Evolutionary conservation across 176 grass and related monocot genomes (phyloP).

Genomic region (Urochloa ruziziensis): DNA sequence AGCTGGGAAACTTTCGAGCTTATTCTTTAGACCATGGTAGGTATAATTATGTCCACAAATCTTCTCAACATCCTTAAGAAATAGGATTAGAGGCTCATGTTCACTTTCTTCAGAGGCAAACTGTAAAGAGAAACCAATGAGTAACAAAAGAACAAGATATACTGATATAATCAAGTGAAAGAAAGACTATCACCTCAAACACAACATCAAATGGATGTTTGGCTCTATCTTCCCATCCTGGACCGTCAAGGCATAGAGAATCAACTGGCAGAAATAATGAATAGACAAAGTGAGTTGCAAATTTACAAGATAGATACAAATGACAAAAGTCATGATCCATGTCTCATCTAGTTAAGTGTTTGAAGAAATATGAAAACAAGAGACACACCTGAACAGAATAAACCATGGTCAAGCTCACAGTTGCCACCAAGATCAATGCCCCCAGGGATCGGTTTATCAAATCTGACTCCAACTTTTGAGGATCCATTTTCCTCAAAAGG

Average conservation of each 20-base stretch:
- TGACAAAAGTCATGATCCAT: constrained; percentile 15
- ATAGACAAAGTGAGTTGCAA: constrained; percentile 17
- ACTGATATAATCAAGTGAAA: constrained; percentile 5
- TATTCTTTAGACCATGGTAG: constrained; percentile 69
- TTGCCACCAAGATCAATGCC: constrained; percentile 93
- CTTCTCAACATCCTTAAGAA: constrained; percentile 89
- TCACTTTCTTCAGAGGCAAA: constrained; percentile 75
- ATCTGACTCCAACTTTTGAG: constrained; percentile 94
- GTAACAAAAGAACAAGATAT: constrained; percentile 22
- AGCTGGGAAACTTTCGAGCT: constrained; percentile 64
- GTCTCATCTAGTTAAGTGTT: constrained; percentile 4
- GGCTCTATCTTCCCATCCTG: constrained; percentile 69
- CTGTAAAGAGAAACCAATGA: constrained; percentile 41
- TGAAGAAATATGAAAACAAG: background rate
- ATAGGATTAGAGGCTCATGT: constrained; percentile 64
- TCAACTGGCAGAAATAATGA: constrained; percentile 58
- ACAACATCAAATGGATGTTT: constrained; percentile 81
- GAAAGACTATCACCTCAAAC: constrained; percentile 61
- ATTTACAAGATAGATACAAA: constrained; percentile 29
- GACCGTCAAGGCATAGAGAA: constrained; percentile 65
- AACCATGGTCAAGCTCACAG: constrained; percentile 91
- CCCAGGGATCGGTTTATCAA: constrained; percentile 75
- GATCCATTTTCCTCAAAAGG: constrained; percentile 88
- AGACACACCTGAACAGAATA: constrained; percentile 75
- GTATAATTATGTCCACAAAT: constrained; percentile 67